Evolutionary conservation across 345 rosid genomes (phyloP), one percentile per base, ranked within the genome.

Genomic region (Rhizophora apiculata): DNA sequence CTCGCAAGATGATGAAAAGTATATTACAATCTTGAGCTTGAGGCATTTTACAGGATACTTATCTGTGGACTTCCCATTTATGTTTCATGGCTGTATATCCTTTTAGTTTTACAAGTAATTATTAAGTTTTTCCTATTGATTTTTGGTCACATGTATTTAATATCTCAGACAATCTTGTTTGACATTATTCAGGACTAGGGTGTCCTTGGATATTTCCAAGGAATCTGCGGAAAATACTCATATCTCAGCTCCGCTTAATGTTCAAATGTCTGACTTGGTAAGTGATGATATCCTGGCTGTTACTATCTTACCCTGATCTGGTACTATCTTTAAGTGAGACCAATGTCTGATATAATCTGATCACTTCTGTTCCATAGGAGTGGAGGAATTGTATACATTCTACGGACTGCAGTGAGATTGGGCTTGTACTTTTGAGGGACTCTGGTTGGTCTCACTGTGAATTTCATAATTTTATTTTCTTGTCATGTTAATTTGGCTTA

Each of bases 321-420:
- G 43, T 31, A 53, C 60, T 15, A 11, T 24, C 4, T 3, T 24
- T 7, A 30, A 65, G 59, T 54, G 34, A 54, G 26, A 64, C 19
- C 34, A 27, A 30, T 71, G 68, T 73, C 67, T 29, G 18, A 32
- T 63, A 43, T 76, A 53, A 51, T 69, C 67, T 51, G 61, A 70
- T 77, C 52, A 11, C 64, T 43, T 67, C 27, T 72, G 76, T 60
- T 68, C 34, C 70, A 19, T 59, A 91, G 96, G 98, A 87, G 81
- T 91, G 98, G 98, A 82, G 78, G 75, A 84, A 76, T 65, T 79
- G 87, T 72, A 82, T 89, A 71, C 86, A 88, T 85, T 81, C 91
- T 58, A 87, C 96, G 5, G 98, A 91, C 80, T 94, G 89, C 84
- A 78, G 96, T 74, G 96, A 94, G 82, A 84, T 88, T 74, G 91